Base-by-base conservation (phyloP, 495 filamentous ascomycete genomes). In the Pseudomonodictys pantanalensis region DNA sequence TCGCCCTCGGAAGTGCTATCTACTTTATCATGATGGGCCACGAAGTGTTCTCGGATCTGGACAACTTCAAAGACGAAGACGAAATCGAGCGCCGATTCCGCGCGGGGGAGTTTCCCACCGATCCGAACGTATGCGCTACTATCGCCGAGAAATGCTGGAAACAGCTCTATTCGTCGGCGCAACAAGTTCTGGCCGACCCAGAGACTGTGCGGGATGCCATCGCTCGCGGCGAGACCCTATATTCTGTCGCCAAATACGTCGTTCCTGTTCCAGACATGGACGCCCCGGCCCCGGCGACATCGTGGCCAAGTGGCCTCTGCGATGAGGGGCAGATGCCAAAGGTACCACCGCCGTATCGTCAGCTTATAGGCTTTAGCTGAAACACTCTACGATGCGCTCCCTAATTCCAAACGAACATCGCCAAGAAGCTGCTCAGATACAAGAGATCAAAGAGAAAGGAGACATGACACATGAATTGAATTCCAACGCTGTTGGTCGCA, bases 61-160 rank as follows among this genome's bases (percentile, higher is more conserved):
- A 56, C 42, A 47, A 6, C 23, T 55, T 17, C 28, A 46, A 46
- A 47, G 53, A 56, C 42, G 42, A 56, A 47, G 53, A 56, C 43
- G 18, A 56, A 46, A 56, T 56, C 18, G 12, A 8, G 43, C 39
- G 43, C 24, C 28, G 28, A 56, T 56, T 56, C 42, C n/a, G 3
- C 18, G 43, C 26, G 3, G 26, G 42, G n/a, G 53, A 56, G 26
- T 56, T 46, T 48, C 53, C 53, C 20, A 3, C 12, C 3, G 39
- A 55, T 23, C 52, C 25, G 39, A 33, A 55, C 52, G 20, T 55
- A 55, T 55, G 52, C 52, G 52, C 52, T 55, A 55, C 39, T 18
- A 55, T 55, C 25, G 22, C 52, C 25, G 25, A 43, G 22, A 55
- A 55, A 23, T 55, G 39, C 52, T 55, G 25, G 52, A 55, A 55